Conservation (phyloP, 2,329 filamentous ascomycete species). For the Epichloe sylvatica region DNA sequence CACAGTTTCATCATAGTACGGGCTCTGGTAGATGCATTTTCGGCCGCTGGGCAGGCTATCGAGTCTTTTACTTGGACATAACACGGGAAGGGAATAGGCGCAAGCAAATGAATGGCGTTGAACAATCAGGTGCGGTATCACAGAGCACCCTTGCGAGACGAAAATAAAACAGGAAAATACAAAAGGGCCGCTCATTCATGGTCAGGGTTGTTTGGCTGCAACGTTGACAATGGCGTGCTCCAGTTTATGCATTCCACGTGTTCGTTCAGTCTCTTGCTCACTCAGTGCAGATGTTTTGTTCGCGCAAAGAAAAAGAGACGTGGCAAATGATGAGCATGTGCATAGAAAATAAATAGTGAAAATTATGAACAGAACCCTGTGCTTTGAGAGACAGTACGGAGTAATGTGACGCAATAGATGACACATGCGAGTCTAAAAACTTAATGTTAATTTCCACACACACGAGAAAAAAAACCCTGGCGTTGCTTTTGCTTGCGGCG, state of each 20-base stretch:
- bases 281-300: neutral
- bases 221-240: neutral
- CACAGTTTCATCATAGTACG: neutral
- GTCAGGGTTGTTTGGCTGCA: neutral
- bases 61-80: neutral
- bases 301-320: neutral
- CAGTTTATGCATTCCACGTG: conserved; percentile 5
- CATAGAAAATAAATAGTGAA: neutral
- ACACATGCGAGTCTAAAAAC: conserved; percentile 1
- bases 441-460: neutral
- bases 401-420: neutral
- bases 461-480: too few relatives aligned
- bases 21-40: neutral
- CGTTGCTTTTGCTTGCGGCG: neutral
- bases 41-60: conserved; percentile 2
- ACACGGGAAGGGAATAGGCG: neutral
- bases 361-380: neutral
- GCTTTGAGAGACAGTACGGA: neutral
- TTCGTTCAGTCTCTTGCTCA: conserved; percentile 3
- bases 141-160: neutral
- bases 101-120: neutral
- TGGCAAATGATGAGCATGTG: neutral
- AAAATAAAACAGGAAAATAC: neutral
- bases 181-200: neutral
- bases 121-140: neutral